A percentile compares a stretch with the other conserved stretches of the same genome.
phyloP scores from a whole-genome alignment of 2,329 filamentous ascomycete species.

The Phaeophleospora eucalypticola region DNA sequence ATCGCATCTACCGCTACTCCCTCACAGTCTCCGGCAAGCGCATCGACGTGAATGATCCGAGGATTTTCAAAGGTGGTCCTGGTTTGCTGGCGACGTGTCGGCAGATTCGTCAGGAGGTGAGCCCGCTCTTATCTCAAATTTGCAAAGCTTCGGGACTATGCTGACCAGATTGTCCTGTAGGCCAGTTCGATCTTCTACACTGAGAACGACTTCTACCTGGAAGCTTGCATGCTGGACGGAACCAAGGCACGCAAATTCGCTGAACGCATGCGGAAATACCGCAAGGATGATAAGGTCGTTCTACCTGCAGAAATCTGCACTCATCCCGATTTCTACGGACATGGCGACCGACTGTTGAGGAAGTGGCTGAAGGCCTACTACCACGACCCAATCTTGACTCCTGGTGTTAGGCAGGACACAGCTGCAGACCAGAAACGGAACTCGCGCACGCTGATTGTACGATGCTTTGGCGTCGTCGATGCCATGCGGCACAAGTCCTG shows the following conservation, averaged over 20 bases:
- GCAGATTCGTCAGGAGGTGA: not conserved
- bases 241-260: not conserved
- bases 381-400: not conserved
- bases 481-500: not conserved
- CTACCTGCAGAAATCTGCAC: not conserved
- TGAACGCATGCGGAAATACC: not conserved
- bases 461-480: not conserved
- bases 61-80: not conserved
- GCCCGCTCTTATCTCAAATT: no score
- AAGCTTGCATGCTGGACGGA: conserved; percentile 1
- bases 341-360: not conserved
- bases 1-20: conserved; percentile 1
- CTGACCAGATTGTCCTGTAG: no score
- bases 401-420: not conserved
- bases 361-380: not conserved
- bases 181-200: conserved; percentile 2
- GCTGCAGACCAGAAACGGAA: not conserved
- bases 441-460: not conserved
- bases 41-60: not conserved
- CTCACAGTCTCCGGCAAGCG: not conserved
- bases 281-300: not conserved
- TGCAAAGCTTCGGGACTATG: no score
- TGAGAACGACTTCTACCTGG: conserved; percentile 3
- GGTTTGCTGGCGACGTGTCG: not conserved
- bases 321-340: not conserved